Evolutionary conservation across 345 rosid species (phyloP).

Genomic region (Gossypium bickii): DNA sequence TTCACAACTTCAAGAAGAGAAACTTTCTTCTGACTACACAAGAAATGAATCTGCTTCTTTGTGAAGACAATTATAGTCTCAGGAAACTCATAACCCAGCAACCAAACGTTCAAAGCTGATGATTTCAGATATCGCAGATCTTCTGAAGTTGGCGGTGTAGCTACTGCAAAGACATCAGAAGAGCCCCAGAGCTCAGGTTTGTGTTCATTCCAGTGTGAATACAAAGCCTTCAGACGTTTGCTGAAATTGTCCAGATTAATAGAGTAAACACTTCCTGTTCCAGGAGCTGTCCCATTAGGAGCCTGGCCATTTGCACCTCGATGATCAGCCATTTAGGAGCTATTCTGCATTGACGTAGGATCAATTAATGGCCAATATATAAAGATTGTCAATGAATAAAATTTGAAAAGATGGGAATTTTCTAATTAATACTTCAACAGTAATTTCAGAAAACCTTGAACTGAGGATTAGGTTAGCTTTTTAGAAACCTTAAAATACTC

Average conservation of each 20-base stretch:
- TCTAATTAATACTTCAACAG: not conserved
- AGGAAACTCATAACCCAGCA: constrained; percentile 90
- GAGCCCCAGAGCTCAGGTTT: constrained; percentile 62
- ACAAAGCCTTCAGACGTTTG: constrained; percentile 55
- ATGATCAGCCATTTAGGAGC: constrained; percentile 48
- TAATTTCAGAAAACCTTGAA: not conserved
- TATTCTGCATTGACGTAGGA: not conserved
- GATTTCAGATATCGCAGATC: constrained; percentile 85
- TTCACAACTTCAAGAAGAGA: constrained; percentile 66
- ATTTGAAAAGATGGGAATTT: not conserved
- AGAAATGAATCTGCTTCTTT: constrained; percentile 68
- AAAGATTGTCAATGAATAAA: not conserved
- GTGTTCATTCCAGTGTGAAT: constrained; percentile 58
- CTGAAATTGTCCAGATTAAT: constrained; percentile 57
- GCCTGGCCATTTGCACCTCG: constrained; percentile 50
- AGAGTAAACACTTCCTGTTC: constrained; percentile 38
- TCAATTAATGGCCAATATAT: not conserved
- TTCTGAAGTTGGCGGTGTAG: constrained; percentile 79
- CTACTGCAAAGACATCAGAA: constrained; percentile 58
- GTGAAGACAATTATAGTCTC: constrained; percentile 86
- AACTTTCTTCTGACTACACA: constrained; percentile 72
- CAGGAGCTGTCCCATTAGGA: constrained; percentile 36
- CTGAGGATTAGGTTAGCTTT: not conserved
- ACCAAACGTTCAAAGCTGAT: constrained; percentile 82
- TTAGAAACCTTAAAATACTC: not conserved